Evolutionary conservation across 306 rosid genomes (phyloP).

Genomic region (Dryas octopetala): DNA sequence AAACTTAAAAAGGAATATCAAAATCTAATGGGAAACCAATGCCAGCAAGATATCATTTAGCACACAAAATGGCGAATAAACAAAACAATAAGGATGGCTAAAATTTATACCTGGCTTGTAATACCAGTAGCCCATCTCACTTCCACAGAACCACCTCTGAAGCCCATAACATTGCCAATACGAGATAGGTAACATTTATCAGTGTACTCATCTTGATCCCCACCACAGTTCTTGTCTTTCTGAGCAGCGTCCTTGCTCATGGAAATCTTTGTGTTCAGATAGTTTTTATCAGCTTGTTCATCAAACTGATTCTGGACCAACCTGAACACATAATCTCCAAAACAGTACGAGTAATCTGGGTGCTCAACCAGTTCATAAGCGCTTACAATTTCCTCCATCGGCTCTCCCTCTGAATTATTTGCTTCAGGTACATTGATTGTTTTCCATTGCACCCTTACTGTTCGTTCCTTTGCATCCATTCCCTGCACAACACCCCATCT

Average conservation of each 20-base stretch:
- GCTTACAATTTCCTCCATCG: slow-evolving; percentile 73
- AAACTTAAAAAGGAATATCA: slow-evolving; percentile 13
- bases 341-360: slow-evolving; percentile 73
- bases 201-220: slow-evolving; percentile 32
- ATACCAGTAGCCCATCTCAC: slow-evolving; percentile 91
- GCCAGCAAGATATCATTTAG: slow-evolving; percentile 23
- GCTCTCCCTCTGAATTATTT: slow-evolving; percentile 40
- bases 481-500: slow-evolving; percentile 87
- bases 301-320: slow-evolving; percentile 52
- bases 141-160: slow-evolving; percentile 70
- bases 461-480: slow-evolving; percentile 81
- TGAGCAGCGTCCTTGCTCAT: slow-evolving; percentile 38
- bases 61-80: slow-evolving; percentile 9
- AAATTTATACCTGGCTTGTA: slow-evolving; percentile 60
- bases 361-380: slow-evolving; percentile 89
- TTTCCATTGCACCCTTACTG: slow-evolving; percentile 78
- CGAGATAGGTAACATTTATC: slow-evolving; percentile 51
- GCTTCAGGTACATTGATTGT: slow-evolving; percentile 33
- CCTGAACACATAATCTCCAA: slow-evolving; percentile 85
- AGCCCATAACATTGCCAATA: slow-evolving; percentile 71
- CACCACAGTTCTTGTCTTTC: slow-evolving; percentile 31
- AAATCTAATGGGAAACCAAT: slow-evolving; percentile 7
- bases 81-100: not conserved
- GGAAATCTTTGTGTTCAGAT: slow-evolving; percentile 29
- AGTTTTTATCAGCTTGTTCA: slow-evolving; percentile 40